phyloP scores from a whole-genome alignment of 1,284 basidiomycete genomes.

The Ceratobasidium papillatum region DNA sequence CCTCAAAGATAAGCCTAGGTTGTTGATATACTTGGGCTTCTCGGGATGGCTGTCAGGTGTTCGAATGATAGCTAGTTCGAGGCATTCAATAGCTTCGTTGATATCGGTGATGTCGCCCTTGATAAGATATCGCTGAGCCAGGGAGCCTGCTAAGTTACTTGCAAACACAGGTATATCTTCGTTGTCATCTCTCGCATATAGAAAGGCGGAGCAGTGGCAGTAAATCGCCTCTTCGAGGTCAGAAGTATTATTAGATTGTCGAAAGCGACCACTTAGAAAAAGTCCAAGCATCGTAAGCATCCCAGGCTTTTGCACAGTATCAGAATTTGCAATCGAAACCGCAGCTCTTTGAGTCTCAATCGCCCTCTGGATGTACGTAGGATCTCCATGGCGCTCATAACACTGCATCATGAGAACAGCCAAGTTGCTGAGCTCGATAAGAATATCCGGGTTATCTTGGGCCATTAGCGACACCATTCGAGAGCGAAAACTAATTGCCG shows the following conservation, averaged over 20 bases:
- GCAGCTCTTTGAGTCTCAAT: too few species aligned
- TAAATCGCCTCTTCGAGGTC: not conserved
- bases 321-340: too few species aligned
- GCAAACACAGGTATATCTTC: not conserved
- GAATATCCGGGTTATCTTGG: too few species aligned
- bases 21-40: not conserved
- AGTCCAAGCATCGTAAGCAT: not conserved
- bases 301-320: not conserved
- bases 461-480: not conserved
- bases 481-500: not conserved
- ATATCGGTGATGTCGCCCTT: not conserved
- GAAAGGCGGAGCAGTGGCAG: not conserved
- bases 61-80: not conserved
- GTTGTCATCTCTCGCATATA: not conserved
- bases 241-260: not conserved
- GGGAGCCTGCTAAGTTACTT: not conserved
- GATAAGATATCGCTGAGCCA: not conserved
- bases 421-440: too few species aligned
- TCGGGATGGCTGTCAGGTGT: not conserved
- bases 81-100: not conserved
- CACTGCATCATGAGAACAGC: too few species aligned
- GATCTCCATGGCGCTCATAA: too few species aligned
- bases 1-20: not conserved
- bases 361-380: too few species aligned
- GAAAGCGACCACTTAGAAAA: not conserved